Evolutionary conservation across 2,329 filamentous ascomycete species (phyloP).

Genomic region (Phialophora macrospora): DNA sequence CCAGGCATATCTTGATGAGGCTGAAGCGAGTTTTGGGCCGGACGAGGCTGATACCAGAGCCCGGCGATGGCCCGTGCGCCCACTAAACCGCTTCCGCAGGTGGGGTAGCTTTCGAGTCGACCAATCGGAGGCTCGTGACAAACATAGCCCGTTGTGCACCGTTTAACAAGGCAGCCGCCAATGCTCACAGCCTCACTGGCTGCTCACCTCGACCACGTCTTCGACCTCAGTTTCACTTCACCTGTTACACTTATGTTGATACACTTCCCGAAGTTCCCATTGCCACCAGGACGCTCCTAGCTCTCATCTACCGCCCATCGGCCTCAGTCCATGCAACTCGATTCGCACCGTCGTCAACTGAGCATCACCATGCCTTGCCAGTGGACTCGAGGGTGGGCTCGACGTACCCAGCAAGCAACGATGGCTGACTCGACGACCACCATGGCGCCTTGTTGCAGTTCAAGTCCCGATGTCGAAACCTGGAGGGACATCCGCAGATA

Average conservation of each 20-base stretch:
- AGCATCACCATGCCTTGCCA: conserved; percentile 37
- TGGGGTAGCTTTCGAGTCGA: neutral
- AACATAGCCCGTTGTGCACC: neutral
- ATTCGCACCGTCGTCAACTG: conserved; percentile 38
- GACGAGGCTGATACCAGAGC: conserved; percentile 1
- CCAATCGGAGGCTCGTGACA: neutral
- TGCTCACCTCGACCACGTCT: conserved; percentile 3
- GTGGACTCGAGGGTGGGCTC: conserved; percentile 31
- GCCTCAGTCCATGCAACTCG: conserved; percentile 34
- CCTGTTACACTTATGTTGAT: neutral
- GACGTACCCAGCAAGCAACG: conserved; percentile 12
- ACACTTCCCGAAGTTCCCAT: neutral
- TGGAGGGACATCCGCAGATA: conserved; percentile 36
- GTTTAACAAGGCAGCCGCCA: conserved; percentile 3
- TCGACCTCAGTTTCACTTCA: neutral
- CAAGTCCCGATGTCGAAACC: conserved; percentile 32
- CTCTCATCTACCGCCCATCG: neutral
- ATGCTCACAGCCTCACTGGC: conserved; percentile 6
- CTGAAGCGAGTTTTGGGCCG: neutral
- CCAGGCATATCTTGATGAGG: conserved; percentile 1
- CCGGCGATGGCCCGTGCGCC: neutral
- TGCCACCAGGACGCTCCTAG: neutral
- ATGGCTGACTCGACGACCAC: neutral
- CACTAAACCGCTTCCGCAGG: neutral
- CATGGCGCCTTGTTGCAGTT: conserved; percentile 21